phyloP scores from a whole-genome alignment of 2,329 filamentous ascomycete species.

The Diaporthe citrichinensis region DNA sequence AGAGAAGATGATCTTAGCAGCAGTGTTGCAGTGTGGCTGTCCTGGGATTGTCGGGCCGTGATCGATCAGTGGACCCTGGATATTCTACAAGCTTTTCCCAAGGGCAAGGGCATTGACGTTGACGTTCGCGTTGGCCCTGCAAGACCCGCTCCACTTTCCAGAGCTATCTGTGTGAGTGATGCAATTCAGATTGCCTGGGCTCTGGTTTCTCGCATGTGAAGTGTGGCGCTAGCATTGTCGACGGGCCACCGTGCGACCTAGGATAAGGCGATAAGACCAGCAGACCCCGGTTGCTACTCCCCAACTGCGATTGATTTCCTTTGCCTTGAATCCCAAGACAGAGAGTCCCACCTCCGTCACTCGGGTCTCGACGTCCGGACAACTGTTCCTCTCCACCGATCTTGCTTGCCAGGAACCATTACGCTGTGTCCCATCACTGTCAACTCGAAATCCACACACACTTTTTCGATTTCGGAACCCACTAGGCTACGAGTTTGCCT shows the following conservation, averaged over 20 bases:
- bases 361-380: not conserved
- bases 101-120: slow-evolving; percentile 1
- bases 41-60: not conserved
- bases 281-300: not conserved
- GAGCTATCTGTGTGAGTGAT: not conserved
- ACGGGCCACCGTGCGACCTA: not conserved
- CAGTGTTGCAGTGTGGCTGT: not conserved
- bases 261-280: slow-evolving; percentile 2
- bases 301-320: slow-evolving; percentile 20
- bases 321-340: not conserved
- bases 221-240: slow-evolving; percentile 26
- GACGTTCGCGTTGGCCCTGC: not conserved
- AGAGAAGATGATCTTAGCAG: too few species aligned
- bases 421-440: not conserved
- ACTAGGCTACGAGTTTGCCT: not conserved
- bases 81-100: not conserved
- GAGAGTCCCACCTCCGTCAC: not conserved
- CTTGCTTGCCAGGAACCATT: not conserved
- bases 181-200: slow-evolving; percentile 12
- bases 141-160: not conserved
- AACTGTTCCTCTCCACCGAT: not conserved
- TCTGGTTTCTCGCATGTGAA: slow-evolving; percentile 30
- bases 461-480: not conserved
- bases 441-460: too few species aligned
- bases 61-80: slow-evolving; percentile 5